These are phyloP conservation scores for Lumnitzera racemosa DNA, from an alignment of 345 rosid genomes.

Conservation along the genomic window DNA sequence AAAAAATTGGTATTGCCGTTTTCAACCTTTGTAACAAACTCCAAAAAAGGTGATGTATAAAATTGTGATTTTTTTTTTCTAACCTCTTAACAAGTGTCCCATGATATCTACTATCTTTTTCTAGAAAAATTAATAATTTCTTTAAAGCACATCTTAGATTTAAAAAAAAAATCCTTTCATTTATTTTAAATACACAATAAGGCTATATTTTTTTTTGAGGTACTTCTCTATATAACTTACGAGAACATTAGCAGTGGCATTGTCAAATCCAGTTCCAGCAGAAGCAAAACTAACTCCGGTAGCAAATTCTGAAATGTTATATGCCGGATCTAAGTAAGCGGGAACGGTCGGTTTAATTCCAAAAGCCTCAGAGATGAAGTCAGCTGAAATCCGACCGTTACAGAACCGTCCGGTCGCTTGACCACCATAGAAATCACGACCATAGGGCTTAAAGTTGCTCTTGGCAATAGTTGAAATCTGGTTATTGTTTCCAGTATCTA, in stretches of 20 bases:
- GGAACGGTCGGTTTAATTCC: slow-evolving; percentile 62
- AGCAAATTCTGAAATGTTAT: slow-evolving; percentile 55
- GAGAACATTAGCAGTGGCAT: slow-evolving; percentile 58
- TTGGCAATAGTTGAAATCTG: slow-evolving; percentile 47
- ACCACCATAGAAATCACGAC: slow-evolving; percentile 56
- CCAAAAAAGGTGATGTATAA: too few relatives aligned
- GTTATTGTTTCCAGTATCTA: slow-evolving; percentile 84
- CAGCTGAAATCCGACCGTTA: slow-evolving; percentile 64
- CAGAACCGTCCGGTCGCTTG: slow-evolving; percentile 71
- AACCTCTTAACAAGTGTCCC: too few relatives aligned
- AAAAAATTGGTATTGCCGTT: too few relatives aligned
- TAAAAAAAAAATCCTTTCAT: too few relatives aligned
- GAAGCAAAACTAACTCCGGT: slow-evolving; percentile 87
- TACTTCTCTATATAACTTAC: slow-evolving; percentile 32
- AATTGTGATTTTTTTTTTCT: too few relatives aligned
- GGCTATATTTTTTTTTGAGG: too few relatives aligned
- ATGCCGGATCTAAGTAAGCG: slow-evolving; percentile 68
- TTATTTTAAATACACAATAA: too few relatives aligned
- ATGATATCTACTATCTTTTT: too few relatives aligned
- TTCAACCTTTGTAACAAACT: too few relatives aligned
- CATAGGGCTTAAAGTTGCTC: slow-evolving; percentile 76
- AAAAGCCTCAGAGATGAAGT: slow-evolving; percentile 70
- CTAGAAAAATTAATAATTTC: too few relatives aligned
- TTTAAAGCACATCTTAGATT: too few relatives aligned
- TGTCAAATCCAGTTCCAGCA: slow-evolving; percentile 85